These are phyloP conservation scores for Venturia effusa DNA, from an alignment of 2,329 filamentous ascomycete species.

Conservation along the genomic window DNA sequence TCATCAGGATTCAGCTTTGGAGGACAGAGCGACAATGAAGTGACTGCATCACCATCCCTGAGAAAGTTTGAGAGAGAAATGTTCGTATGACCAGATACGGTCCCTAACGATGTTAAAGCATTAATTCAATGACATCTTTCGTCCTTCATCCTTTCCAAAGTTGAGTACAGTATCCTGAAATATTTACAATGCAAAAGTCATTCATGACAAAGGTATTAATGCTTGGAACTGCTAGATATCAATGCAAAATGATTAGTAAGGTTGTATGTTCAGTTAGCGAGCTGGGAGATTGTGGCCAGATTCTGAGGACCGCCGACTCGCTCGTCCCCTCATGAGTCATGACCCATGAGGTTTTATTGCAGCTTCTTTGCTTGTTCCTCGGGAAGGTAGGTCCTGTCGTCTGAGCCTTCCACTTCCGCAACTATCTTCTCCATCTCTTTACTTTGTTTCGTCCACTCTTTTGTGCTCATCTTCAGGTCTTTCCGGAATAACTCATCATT, in stretches of 20 bases:
- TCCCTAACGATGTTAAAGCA: neutral
- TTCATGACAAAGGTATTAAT: neutral
- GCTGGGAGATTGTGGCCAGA: neutral
- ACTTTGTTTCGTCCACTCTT: conserved; percentile 68
- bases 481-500: conserved; percentile 76
- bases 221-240: neutral
- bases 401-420: conserved; percentile 56
- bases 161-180: neutral
- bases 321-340: neutral
- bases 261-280: neutral
- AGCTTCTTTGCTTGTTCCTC: conserved; percentile 30
- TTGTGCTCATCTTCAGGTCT: conserved; percentile 73
- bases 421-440: conserved; percentile 67
- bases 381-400: conserved; percentile 34
- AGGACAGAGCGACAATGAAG: neutral
- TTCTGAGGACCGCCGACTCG: neutral
- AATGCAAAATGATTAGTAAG: neutral
- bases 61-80: neutral
- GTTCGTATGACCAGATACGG: neutral
- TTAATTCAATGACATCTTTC: neutral
- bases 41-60: neutral
- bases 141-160: neutral
- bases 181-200: neutral
- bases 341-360: conserved; percentile 16
- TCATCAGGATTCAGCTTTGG: neutral